Percentiles rank a stretch among this genome's conserved stretches.
phyloP scores from a whole-genome alignment of 2,329 filamentous ascomycete genomes.

The Curvularia hawaiiensis region DNA sequence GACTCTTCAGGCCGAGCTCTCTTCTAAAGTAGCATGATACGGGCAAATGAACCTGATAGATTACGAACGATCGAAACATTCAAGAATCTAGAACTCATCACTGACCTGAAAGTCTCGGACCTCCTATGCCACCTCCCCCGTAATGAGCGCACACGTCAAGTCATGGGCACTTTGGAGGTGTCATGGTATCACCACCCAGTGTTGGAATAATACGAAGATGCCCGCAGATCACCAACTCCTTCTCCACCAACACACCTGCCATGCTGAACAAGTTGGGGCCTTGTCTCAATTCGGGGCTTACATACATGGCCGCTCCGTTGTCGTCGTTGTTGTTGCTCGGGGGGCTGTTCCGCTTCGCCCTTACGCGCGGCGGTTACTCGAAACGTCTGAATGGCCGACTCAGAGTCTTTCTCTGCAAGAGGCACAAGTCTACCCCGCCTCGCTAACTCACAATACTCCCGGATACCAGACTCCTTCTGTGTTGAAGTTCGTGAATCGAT shows the following conservation, averaged over 20 bases:
- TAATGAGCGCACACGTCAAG: conserved; percentile 1
- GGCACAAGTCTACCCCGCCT: conserved; percentile 11
- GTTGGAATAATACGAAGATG: conserved; percentile 1
- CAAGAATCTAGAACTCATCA: not conserved
- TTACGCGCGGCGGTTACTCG: conserved; percentile 22
- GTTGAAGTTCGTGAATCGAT: conserved; percentile 9
- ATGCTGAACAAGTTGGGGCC: conserved; percentile 5
- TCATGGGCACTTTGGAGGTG: conserved; percentile 1
- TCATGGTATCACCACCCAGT: conserved; percentile 4
- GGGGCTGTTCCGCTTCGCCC: conserved; percentile 15
- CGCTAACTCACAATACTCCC: conserved; percentile 3
- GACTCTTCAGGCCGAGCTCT: conserved; percentile 45
- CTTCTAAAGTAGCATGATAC: not conserved
- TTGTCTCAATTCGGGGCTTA: conserved; percentile 12
- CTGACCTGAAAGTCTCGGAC: not conserved
- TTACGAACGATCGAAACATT: not conserved
- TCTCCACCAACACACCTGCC: conserved; percentile 4
- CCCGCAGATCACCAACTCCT: conserved; percentile 10
- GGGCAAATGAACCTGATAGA: not conserved
- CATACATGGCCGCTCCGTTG: conserved; percentile 1
- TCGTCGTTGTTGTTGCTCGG: conserved; percentile 5
- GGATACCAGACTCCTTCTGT: conserved; percentile 3
- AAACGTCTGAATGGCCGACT: conserved; percentile 17
- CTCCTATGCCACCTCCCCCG: not conserved
- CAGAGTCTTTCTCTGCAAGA: conserved; percentile 5